phyloP scores from a whole-genome alignment of 2,329 filamentous ascomycete genomes.

The Gnomoniopsis smithogilvyi region DNA sequence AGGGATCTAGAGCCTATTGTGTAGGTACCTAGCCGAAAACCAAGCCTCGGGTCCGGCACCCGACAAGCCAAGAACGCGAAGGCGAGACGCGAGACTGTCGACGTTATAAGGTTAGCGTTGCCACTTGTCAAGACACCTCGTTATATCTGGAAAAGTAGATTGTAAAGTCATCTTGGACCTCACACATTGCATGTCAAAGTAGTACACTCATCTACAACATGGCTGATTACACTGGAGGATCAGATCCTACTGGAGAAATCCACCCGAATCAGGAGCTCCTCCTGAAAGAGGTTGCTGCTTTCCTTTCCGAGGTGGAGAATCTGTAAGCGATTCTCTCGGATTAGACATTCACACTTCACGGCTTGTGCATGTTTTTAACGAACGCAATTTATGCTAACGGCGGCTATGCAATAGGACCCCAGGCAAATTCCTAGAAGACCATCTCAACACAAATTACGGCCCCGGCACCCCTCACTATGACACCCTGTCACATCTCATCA shows the following conservation, averaged over 20 bases:
- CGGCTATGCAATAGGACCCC: slow-evolving; percentile 35
- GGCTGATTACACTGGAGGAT: slow-evolving; percentile 9
- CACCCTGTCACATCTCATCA: slow-evolving; percentile 36
- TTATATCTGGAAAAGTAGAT: no score
- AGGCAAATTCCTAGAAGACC: slow-evolving; percentile 40
- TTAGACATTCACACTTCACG: background rate
- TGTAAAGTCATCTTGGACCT: no score
- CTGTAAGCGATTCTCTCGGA: background rate
- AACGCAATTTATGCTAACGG: background rate
- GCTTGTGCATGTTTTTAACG: background rate
- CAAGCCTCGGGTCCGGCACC: no score
- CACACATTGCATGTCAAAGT: background rate
- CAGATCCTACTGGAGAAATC: background rate
- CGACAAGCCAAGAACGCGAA: no score
- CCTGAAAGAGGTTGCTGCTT: slow-evolving; percentile 1
- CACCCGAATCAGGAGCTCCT: slow-evolving; percentile 9
- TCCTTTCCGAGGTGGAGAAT: slow-evolving; percentile 9
- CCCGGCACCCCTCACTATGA: slow-evolving; percentile 41
- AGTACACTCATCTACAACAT: background rate
- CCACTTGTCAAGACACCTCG: no score
- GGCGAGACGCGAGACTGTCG: no score
- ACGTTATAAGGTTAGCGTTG: no score
- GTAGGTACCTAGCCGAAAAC: no score
- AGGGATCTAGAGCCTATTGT: no score
- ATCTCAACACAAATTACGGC: slow-evolving; percentile 40